These are phyloP conservation scores for Geopyxis carbonaria DNA, from an alignment of 495 filamentous ascomycete species.

Conservation along the genomic window DNA sequence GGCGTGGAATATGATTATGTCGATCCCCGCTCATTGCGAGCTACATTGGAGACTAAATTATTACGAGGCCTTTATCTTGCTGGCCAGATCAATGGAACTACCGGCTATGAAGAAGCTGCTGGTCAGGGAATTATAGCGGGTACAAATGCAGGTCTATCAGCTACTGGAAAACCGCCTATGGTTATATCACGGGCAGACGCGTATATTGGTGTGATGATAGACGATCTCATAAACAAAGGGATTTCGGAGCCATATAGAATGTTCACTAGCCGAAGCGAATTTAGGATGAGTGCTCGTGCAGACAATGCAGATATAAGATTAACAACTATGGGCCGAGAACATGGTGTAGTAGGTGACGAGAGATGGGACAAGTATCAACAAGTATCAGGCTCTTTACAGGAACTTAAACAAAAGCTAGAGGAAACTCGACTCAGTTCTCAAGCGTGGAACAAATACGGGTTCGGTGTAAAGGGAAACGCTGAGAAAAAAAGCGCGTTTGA, in stretches of 20 bases:
- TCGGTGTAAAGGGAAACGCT: slow-evolving; percentile 44
- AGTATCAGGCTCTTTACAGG: slow-evolving; percentile 43
- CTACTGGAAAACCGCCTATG: slow-evolving; percentile 45
- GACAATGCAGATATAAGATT: slow-evolving; percentile 89
- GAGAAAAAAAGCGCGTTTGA: slow-evolving; percentile 52
- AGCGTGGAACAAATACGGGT: slow-evolving; percentile 52
- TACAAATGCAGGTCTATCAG: slow-evolving; percentile 73
- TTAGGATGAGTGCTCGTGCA: slow-evolving; percentile 73
- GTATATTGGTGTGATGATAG: slow-evolving; percentile 98
- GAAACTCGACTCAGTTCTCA: slow-evolving; percentile 36
- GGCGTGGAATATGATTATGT: slow-evolving; percentile 99
- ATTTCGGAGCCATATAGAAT: slow-evolving; percentile 95
- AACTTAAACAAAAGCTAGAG: slow-evolving; percentile 43
- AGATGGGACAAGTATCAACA: slow-evolving; percentile 57
- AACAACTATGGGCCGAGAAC: slow-evolving; percentile 56
- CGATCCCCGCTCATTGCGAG: slow-evolving; percentile 70
- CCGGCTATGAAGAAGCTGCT: slow-evolving; percentile 92
- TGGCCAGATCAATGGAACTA: slow-evolving; percentile 96
- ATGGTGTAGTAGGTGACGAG: slow-evolving; percentile 59
- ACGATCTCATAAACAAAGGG: slow-evolving; percentile 93
- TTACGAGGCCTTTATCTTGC: slow-evolving; percentile 83
- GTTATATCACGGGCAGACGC: slow-evolving; percentile 67
- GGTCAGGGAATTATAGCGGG: slow-evolving; percentile 87
- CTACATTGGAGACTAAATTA: slow-evolving; percentile 82
- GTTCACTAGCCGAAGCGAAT: slow-evolving; percentile 94